These are phyloP conservation scores for Claviceps humidiphila DNA, from an alignment of 2,329 filamentous ascomycete species.

Conservation along the genomic window DNA sequence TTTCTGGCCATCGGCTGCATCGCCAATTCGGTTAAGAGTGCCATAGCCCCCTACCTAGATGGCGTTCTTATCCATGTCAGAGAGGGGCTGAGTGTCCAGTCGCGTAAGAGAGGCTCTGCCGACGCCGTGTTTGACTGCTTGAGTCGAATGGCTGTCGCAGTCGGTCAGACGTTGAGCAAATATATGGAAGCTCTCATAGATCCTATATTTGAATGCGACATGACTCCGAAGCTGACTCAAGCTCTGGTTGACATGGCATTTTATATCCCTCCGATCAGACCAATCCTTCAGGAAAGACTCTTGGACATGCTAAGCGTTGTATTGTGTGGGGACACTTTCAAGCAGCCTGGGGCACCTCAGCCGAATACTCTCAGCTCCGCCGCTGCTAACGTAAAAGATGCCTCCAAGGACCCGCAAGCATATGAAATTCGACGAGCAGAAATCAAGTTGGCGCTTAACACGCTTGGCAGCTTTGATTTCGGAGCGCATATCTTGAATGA, in stretches of 20 bases:
- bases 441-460: slow-evolving; percentile 85
- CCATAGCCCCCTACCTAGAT: slow-evolving; percentile 89
- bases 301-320: slow-evolving; percentile 92
- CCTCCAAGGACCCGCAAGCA: slow-evolving; percentile 61
- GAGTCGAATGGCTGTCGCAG: slow-evolving; percentile 87
- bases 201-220: slow-evolving; percentile 90
- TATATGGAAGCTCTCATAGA: slow-evolving; percentile 94
- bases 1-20: slow-evolving; percentile 95
- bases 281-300: slow-evolving; percentile 83
- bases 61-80: slow-evolving; percentile 87
- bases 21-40: slow-evolving; percentile 88
- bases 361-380: slow-evolving; percentile 67
- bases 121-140: slow-evolving; percentile 94
- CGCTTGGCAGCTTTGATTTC: slow-evolving; percentile 96
- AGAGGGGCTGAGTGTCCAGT: slow-evolving; percentile 75
- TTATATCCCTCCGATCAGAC: slow-evolving; percentile 89
- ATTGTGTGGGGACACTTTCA: slow-evolving; percentile 81
- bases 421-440: slow-evolving; percentile 72
- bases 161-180: slow-evolving; percentile 93
- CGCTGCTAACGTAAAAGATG: slow-evolving; percentile 75
- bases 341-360: slow-evolving; percentile 80
- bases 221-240: slow-evolving; percentile 87
- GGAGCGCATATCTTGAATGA: slow-evolving; percentile 87
- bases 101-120: slow-evolving; percentile 49
- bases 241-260: slow-evolving; percentile 97